Evolutionary conservation across 179 eudicot genomes (phyloP), one percentile per base, ranked within the genome.

Genomic region (Sideroxylon spinosum): DNA sequence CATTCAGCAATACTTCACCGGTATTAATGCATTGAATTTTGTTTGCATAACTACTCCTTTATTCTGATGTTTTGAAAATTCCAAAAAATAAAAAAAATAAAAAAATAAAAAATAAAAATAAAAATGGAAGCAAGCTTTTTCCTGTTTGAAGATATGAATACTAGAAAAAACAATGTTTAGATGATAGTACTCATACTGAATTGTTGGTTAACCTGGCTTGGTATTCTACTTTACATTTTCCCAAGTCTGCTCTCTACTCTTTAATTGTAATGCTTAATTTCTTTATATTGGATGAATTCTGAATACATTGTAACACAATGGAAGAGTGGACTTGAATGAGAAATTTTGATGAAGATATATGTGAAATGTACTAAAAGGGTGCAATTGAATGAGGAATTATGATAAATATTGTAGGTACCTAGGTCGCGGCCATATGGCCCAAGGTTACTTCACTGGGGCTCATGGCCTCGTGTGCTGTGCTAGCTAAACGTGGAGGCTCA

Each of bases 1-100:
- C 99, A 94, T 84, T 84, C 95, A 82, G 98, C 91, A 28, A 86
- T 93, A 50, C 99, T 95, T 83, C 99, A 95, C 84, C 87, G 99
- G 99, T 95, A 90, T 55, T 81, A 3, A 25, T 56, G 3, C 61
- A 9, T 65, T 26, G 61, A 20, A 8, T 20, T 78, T n/a, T 57
- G 6, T 52, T 63, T 53, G 64, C 50, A 60, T 57, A 52, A 46
- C 52, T 22, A 50, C 37, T 64, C 49, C 44, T 73, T 6, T 13
- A 19, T 4, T 56, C 13, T 71, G 37, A 7, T 71, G 4, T 25
- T 71, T 22, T 5, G 9, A 14, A 37, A 37, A 37, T 1, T 37
- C 5, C 44, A 37, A 1, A 37, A 37, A 70, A 28, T 16, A 14
- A 29, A 65, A 19, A 37, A 1, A 37, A 37, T 49, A 28, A 29